A percentile compares a stretch with the other conserved stretches of the same genome.
These are phyloP conservation scores for Xylaria sp. DNA, from an alignment of 2,329 filamentous ascomycete species.

Conservation along the genomic window DNA sequence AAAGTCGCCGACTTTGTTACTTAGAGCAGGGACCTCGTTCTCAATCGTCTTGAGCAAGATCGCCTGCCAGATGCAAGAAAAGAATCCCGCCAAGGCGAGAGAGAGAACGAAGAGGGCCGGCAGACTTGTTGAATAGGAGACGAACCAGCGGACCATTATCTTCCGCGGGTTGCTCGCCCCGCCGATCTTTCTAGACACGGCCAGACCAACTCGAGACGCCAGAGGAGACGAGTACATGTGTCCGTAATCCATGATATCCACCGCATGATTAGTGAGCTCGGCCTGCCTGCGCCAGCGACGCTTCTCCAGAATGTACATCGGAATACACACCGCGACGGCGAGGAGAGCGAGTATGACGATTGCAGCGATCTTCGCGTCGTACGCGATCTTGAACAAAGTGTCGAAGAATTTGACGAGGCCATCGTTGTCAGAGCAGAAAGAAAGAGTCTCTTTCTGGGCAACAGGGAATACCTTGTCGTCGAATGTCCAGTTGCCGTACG, in stretches of 20 bases:
- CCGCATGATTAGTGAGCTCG: slow-evolving; percentile 72
- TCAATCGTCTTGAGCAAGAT: slow-evolving; percentile 79
- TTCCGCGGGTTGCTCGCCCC: slow-evolving; percentile 60
- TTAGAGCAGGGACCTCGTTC: slow-evolving; percentile 79
- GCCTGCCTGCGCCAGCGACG: slow-evolving; percentile 79
- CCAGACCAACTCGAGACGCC: slow-evolving; percentile 77
- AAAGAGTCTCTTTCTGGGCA: slow-evolving; percentile 81
- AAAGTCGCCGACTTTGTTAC: slow-evolving; percentile 79
- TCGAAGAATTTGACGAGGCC: slow-evolving; percentile 87
- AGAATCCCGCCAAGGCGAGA: slow-evolving; percentile 81
- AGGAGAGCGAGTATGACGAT: slow-evolving; percentile 77
- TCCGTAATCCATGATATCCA: slow-evolving; percentile 86
- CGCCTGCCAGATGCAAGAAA: slow-evolving; percentile 84
- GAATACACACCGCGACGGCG: slow-evolving; percentile 77
- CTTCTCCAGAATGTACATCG: slow-evolving; percentile 84
- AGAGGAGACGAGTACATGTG: slow-evolving; percentile 87
- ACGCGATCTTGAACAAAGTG: slow-evolving; percentile 72
- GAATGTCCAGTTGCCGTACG: slow-evolving; percentile 79
- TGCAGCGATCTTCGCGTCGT: slow-evolving; percentile 77
- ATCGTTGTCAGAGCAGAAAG: slow-evolving; percentile 88
- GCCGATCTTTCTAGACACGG: slow-evolving; percentile 72
- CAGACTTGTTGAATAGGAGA: slow-evolving; percentile 87
- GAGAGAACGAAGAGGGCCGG: slow-evolving; percentile 88
- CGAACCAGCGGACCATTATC: slow-evolving; percentile 80
- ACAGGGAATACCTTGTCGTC: slow-evolving; percentile 82